Percentiles rank a stretch among this genome's conserved stretches.
Conservation (phyloP, 2,329 filamentous ascomycete genomes). For the Emmonsiellopsis sp. region DNA sequence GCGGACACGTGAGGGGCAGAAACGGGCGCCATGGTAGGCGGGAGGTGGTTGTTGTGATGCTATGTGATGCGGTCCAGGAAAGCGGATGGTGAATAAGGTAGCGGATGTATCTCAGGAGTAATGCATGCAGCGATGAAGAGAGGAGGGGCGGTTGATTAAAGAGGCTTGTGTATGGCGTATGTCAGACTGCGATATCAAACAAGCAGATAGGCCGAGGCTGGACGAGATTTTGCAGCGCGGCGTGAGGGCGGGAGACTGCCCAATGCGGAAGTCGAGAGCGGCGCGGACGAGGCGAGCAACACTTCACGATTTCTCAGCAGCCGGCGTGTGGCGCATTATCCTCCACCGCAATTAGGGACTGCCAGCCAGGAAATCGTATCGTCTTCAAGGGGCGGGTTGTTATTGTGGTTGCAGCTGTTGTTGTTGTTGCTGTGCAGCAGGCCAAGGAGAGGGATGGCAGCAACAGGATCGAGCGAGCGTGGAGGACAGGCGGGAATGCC, state of each 20-base stretch:
- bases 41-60: slow-evolving; percentile 2
- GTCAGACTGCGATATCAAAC: no score
- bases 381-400: no score
- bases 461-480: no score
- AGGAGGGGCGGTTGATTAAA: not conserved
- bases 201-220: no score
- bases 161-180: no score
- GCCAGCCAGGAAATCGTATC: no score
- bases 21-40: slow-evolving; percentile 41
- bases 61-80: not conserved
- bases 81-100: not conserved
- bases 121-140: not conserved
- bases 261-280: not conserved
- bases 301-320: not conserved
- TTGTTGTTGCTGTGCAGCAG: no score
- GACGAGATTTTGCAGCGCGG: not conserved
- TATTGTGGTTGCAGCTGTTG: no score
- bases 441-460: no score
- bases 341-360: not conserved
- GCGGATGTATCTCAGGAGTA: not conserved
- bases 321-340: not conserved
- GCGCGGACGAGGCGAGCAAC: not conserved
- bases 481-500: no score
- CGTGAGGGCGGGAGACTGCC: not conserved
- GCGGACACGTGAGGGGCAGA: slow-evolving; percentile 44